Evolutionary conservation across 345 rosid species (phyloP).

Genomic region (Camelina laxa): DNA sequence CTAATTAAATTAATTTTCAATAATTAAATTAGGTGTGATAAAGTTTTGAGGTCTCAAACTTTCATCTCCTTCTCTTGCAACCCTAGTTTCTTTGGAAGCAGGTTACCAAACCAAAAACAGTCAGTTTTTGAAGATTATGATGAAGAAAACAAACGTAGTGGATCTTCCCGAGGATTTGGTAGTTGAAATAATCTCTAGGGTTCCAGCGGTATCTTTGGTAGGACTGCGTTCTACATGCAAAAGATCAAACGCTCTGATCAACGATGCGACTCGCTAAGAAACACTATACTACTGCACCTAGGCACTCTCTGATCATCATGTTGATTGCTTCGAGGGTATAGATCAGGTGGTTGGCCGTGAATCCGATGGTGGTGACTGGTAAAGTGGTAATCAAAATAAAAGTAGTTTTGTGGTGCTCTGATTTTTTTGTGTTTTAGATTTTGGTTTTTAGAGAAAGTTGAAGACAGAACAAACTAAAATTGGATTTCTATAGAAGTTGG

Average conservation of each 20-base stretch:
- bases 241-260: background rate
- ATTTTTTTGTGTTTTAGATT: too few species aligned
- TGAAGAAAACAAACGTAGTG: background rate
- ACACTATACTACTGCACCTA: background rate
- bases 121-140: background rate
- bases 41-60: background rate
- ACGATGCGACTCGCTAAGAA: background rate
- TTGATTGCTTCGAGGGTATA: background rate
- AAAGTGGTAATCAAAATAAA: too few species aligned
- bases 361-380: too few species aligned
- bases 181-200: constrained; percentile 4
- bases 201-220: constrained; percentile 1
- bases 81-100: background rate
- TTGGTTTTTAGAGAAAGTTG: too few species aligned
- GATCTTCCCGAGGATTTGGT: constrained; percentile 2
- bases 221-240: background rate
- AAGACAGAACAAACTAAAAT: too few species aligned
- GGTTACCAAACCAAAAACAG: background rate
- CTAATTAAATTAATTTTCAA: too few species aligned
- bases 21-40: too few species aligned
- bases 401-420: too few species aligned
- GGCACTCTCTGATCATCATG: background rate
- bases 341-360: too few species aligned
- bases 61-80: background rate
- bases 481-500: too few species aligned